A percentile compares a stretch with the other conserved stretches of the same genome.
Conservation (phyloP, 352 stramenopile genomes). For the Hyaloperonospora brassicae region DNA sequence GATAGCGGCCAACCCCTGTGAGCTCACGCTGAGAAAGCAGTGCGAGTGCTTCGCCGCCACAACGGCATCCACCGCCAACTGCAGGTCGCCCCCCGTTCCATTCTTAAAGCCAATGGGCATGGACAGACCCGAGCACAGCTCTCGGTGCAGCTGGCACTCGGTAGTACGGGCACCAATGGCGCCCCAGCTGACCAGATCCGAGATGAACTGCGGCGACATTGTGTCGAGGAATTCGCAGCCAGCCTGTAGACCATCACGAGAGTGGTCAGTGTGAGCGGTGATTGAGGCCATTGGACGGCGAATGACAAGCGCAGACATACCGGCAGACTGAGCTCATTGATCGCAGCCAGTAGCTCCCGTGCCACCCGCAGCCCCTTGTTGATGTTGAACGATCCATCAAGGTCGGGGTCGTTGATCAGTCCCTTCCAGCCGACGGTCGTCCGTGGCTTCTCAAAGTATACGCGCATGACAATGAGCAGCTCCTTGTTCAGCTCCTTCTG, state of each 20-base stretch:
- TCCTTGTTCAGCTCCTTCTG: slow-evolving; percentile 71
- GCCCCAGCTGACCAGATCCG: slow-evolving; percentile 83
- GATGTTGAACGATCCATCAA: slow-evolving; percentile 88
- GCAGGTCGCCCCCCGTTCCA: slow-evolving; percentile 77
- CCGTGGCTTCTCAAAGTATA: slow-evolving; percentile 89
- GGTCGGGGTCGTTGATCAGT: slow-evolving; percentile 87
- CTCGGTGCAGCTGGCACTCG: slow-evolving; percentile 85
- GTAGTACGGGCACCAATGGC: slow-evolving; percentile 87
- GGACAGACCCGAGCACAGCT: slow-evolving; percentile 83
- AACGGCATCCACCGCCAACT: slow-evolving; percentile 81
- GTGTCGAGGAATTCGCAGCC: slow-evolving; percentile 87
- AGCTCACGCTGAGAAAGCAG: slow-evolving; percentile 85
- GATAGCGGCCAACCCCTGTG: slow-evolving; percentile 80
- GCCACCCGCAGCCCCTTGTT: slow-evolving; percentile 85
- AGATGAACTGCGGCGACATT: slow-evolving; percentile 88
- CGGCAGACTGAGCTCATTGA: slow-evolving; percentile 82
- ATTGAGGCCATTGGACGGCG: not conserved
- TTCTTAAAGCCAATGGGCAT: slow-evolving; percentile 92
- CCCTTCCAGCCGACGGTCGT: slow-evolving; percentile 88
- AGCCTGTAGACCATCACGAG: slow-evolving; percentile 16
- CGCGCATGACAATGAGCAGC: slow-evolving; percentile 85
- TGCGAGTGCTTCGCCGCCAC: slow-evolving; percentile 77
- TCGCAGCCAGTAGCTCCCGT: slow-evolving; percentile 71
- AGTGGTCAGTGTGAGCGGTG: slow-evolving; percentile 1
- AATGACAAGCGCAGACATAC: slow-evolving; percentile 9